These are phyloP conservation scores for Colletotrichum eleusines DNA, from an alignment of 2,329 filamentous ascomycete species.

Conservation along the genomic window DNA sequence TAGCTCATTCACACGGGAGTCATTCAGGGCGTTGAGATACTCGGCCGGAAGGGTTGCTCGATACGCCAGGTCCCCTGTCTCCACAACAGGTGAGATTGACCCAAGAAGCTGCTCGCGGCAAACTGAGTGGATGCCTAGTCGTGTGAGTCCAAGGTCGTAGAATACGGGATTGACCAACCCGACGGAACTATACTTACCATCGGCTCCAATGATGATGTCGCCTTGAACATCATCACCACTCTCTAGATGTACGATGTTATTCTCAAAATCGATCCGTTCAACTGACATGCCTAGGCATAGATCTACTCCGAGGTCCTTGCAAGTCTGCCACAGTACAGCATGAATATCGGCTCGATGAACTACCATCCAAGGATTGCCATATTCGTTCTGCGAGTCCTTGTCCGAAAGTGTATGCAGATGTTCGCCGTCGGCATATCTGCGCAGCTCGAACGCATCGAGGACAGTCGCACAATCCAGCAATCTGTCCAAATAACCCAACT, in stretches of 20 bases:
- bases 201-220: constrained; percentile 25
- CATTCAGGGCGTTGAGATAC: constrained; percentile 19
- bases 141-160: neutral
- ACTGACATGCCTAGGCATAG: constrained; percentile 18
- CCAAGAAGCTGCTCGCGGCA: constrained; percentile 29
- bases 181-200: constrained; percentile 6
- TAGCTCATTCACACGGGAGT: constrained; percentile 16
- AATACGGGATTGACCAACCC: neutral
- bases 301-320: neutral
- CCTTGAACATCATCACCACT: constrained; percentile 18
- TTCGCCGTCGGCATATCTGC: constrained; percentile 20
- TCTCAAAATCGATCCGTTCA: constrained; percentile 26
- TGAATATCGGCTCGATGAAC: constrained; percentile 28
- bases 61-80: constrained; percentile 24
- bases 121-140: constrained; percentile 17
- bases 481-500: constrained; percentile 19
- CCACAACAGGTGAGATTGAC: constrained; percentile 3
- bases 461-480: neutral
- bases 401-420: neutral
- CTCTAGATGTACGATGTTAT: neutral
- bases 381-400: neutral
- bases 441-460: constrained; percentile 18
- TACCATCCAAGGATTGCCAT: constrained; percentile 23
- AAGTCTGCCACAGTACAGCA: constrained; percentile 21
- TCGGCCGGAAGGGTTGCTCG: neutral